Percentiles rank a stretch among this genome's conserved stretches.
Conservation (phyloP, 306 rosid species). For the Quercus dentata region DNA sequence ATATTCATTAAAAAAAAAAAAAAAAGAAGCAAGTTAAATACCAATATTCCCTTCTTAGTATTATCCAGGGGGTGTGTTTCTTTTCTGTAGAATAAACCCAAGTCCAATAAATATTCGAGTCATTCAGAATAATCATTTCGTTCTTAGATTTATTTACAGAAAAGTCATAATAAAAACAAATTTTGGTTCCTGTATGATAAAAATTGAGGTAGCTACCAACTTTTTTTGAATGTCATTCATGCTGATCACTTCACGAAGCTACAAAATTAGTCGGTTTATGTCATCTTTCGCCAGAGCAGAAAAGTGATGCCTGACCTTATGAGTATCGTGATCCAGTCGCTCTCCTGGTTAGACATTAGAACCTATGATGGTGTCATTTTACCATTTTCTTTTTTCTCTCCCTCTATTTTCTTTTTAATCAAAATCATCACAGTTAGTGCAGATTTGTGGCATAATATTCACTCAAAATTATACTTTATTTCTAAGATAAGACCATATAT, state of each 20-base stretch:
- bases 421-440: neutral
- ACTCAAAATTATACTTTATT: constrained; percentile 1
- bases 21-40: too few relatives aligned
- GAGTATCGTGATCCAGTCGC: neutral
- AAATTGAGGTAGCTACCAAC: neutral
- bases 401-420: neutral
- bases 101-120: too few relatives aligned
- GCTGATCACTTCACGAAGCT: neutral
- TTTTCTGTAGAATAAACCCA: too few relatives aligned
- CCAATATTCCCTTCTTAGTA: too few relatives aligned
- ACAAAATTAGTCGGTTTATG: constrained; percentile 13
- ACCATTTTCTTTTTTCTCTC: constrained; percentile 4
- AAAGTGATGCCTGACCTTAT: constrained; percentile 39
- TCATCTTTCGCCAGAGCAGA: constrained; percentile 12
- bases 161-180: neutral
- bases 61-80: too few relatives aligned
- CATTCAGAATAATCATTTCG: too few relatives aligned
- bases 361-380: constrained; percentile 36
- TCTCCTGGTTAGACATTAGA: constrained; percentile 30
- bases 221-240: neutral
- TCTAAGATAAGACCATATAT: constrained; percentile 7
- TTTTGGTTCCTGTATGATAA: neutral
- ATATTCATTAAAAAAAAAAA: too few relatives aligned
- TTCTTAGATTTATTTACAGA: neutral
- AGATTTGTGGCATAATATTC: neutral